Base-by-base conservation (phyloP, 768 basidiomycete species). In the Phylloporus sp. region DNA sequence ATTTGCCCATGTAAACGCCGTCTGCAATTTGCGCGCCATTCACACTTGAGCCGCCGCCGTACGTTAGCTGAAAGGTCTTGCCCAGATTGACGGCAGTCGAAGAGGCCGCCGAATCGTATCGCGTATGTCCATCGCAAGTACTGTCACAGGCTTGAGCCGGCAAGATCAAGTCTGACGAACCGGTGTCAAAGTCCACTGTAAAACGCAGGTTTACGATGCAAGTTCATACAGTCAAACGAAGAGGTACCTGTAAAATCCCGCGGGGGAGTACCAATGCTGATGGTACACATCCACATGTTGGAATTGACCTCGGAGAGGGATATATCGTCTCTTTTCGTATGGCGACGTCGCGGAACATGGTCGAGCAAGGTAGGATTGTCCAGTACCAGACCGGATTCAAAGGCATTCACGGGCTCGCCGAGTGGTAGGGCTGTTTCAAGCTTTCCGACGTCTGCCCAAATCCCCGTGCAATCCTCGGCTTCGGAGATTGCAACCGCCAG, bases 161-260 rank as follows among this genome's bases (percentile, higher is more conserved):
- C 24, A 76, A 53, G 56, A 80, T 67, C 9, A 77, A 60, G 60
- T 81, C 79, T 37, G 71, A 65, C 34, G 75, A 77, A 22, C 78
- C 75, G 15, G 76, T 78, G 54, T 78, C 78, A 46, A 78, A 75
- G 55, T 76, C 74, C 34, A 79, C 75, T 74, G 46, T n/a, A 47
- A 38, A 33, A n/a, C 18, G 14, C 23, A 23, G 33, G 26, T 20
- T 6, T 14, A 38, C 24, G 26, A 20, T 2, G 15, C 32, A 27
- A 8, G 18, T 45, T 33, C 28, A 43, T 10, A 20, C 40, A 47
- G 23, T n/a, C n/a, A 21, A 14, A 8, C 7, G 6, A 4, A 41
- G 14, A 36, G n/a, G 55, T 53, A 75, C 73, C 77, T 52, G 63
- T 68, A 54, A 71, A 78, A 13, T 48, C 54, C 49, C 61, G 57